Percentiles rank a stretch among this genome's conserved stretches.
Conservation (phyloP, 2,329 filamentous ascomycete genomes). For the Neonectria neomacrospora region DNA sequence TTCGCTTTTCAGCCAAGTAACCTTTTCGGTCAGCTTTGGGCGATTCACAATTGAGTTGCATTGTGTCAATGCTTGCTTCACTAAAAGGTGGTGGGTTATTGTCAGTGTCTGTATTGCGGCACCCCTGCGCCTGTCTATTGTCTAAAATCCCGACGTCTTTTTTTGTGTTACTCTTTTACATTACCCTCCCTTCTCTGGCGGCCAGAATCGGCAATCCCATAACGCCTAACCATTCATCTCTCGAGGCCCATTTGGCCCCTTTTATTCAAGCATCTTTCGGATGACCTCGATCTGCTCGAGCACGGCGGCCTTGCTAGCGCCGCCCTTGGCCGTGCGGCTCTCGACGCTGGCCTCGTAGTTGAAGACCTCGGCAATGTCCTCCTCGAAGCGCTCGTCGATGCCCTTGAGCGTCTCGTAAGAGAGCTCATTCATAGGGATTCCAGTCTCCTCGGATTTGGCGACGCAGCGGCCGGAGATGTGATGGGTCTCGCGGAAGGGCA, state of each 20-base stretch:
- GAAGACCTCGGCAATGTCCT: constrained; percentile 77
- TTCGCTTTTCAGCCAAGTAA: neutral
- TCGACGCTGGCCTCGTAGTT: constrained; percentile 88
- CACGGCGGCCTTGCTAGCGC: constrained; percentile 77
- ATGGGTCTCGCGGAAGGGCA: constrained; percentile 84
- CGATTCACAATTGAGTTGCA: neutral
- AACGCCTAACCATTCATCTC: constrained; percentile 6
- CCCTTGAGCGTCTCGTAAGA: constrained; percentile 72
- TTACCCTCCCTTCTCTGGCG: neutral
- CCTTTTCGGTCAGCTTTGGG: neutral
- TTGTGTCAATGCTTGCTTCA: neutral
- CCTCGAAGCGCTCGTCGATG: constrained; percentile 75
- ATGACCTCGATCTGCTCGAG: constrained; percentile 70
- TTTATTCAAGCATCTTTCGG: constrained; percentile 50
- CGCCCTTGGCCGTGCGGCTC: constrained; percentile 79
- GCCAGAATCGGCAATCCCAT: constrained; percentile 9
- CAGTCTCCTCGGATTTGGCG: constrained; percentile 50
- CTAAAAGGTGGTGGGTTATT: neutral
- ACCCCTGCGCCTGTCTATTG: constrained; percentile 1
- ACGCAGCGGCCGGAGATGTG: constrained; percentile 78
- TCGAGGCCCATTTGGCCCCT: neutral
- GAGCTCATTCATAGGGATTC: constrained; percentile 76
- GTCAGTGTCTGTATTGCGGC: neutral
- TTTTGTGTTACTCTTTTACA: neutral
- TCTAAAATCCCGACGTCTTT: neutral